phyloP scores from a whole-genome alignment of 169 alveolate genomes.

The Perkinsus olseni region DNA sequence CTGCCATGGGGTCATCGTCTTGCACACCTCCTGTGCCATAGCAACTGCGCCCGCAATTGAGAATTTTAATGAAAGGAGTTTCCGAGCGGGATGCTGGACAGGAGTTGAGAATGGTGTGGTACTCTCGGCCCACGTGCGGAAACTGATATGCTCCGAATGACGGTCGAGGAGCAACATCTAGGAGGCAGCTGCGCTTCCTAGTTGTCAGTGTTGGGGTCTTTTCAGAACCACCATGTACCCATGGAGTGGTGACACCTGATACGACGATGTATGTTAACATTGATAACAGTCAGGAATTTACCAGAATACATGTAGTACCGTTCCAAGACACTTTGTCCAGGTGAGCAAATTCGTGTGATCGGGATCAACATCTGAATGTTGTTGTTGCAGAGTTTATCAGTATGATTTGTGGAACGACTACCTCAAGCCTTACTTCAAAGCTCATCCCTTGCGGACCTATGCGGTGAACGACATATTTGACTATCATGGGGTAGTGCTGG shows the following conservation, averaged over 20 bases:
- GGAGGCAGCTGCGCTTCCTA: too few species aligned
- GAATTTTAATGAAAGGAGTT: too few species aligned
- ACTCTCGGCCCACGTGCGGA: too few species aligned
- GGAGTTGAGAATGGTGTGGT: too few species aligned
- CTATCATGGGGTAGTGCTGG: background rate
- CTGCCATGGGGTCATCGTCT: too few species aligned
- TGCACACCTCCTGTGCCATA: too few species aligned
- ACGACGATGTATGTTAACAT: background rate
- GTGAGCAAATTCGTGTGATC: background rate
- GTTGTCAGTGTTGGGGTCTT: background rate
- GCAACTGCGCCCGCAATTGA: too few species aligned
- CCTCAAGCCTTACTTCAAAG: conserved; percentile 12
- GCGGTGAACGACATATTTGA: background rate
- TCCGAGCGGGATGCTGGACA: too few species aligned
- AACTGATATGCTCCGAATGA: too few species aligned
- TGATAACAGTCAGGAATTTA: conserved; percentile 1
- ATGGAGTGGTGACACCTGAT: background rate
- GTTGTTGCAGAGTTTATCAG: background rate
- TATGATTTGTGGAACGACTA: conserved; percentile 10
- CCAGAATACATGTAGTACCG: conserved; percentile 4
- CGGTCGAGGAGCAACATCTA: too few species aligned
- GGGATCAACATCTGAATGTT: too few species aligned
- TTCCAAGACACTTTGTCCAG: conserved; percentile 8
- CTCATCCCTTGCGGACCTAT: background rate
- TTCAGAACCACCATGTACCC: background rate